phyloP scores from a whole-genome alignment of 2,329 filamentous ascomycete genomes.

The Colletotrichum higginsianum region DNA sequence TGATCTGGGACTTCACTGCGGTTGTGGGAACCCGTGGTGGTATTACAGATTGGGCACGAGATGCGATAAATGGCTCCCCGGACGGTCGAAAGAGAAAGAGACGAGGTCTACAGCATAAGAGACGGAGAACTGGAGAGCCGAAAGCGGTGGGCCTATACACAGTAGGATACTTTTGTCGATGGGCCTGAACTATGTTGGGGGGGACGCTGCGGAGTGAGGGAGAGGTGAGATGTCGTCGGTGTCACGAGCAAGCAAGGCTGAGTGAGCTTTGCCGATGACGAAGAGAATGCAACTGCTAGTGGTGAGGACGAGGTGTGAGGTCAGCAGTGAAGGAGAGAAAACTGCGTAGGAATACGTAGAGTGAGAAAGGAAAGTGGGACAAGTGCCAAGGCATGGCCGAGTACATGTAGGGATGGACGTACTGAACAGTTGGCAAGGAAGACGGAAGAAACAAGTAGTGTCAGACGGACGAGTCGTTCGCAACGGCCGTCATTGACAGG shows the following conservation, averaged over 20 bases:
- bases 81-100: background rate
- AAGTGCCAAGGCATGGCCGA: constrained; percentile 23
- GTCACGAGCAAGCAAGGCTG: constrained; percentile 20
- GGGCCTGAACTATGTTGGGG: background rate
- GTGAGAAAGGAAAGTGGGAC: constrained; percentile 1
- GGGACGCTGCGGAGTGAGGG: background rate
- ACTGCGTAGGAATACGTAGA: constrained; percentile 3
- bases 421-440: constrained; percentile 9
- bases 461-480: constrained; percentile 14
- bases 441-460: constrained; percentile 10
- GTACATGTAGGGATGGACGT: constrained; percentile 27
- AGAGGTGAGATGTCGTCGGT: background rate
- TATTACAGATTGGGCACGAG: constrained; percentile 33
- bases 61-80: constrained; percentile 26
- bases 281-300: background rate
- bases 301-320: constrained; percentile 7
- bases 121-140: constrained; percentile 16
- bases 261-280: constrained; percentile 9
- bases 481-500: constrained; percentile 29
- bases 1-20: constrained; percentile 5
- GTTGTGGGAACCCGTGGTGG: constrained; percentile 15
- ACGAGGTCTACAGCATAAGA: background rate
- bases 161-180: constrained; percentile 2
- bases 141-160: constrained; percentile 24
- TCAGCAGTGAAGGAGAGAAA: constrained; percentile 12